phyloP scores from a whole-genome alignment of 495 filamentous ascomycete species.

The Penicillium paradoxum region DNA sequence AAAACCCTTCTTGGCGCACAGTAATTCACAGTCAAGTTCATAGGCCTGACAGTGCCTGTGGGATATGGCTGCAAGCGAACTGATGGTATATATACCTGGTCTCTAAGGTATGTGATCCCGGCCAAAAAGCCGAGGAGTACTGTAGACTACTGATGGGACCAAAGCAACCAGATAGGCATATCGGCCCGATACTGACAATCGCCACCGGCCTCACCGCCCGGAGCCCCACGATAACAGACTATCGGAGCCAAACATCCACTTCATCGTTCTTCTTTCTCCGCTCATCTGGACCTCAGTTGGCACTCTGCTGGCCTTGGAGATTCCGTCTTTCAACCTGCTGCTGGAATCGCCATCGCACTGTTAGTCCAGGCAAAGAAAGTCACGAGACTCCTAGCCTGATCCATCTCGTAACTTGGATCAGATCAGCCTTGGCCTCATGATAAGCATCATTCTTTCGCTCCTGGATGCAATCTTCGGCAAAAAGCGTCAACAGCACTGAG shows the following conservation, averaged over 20 bases:
- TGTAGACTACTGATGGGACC: neutral
- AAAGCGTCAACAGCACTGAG: slow-evolving; percentile 8
- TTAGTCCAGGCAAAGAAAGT: neutral
- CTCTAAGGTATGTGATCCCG: too few species aligned
- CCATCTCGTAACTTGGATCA: neutral
- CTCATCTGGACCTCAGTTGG: neutral
- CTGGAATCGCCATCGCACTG: neutral
- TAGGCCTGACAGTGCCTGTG: too few species aligned
- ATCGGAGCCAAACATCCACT: slow-evolving; percentile 11
- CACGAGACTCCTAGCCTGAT: slow-evolving; percentile 9
- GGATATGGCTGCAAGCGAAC: too few species aligned
- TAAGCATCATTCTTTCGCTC: slow-evolving; percentile 11
- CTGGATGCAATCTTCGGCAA: slow-evolving; percentile 11
- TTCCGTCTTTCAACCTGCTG: neutral
- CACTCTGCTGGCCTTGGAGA: neutral
- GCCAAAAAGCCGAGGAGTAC: too few species aligned
- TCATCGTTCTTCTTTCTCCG: slow-evolving; percentile 1
- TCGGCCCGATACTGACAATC: slow-evolving; percentile 9
- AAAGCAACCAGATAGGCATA: neutral
- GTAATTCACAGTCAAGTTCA: too few species aligned
- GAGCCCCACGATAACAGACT: slow-evolving; percentile 20
- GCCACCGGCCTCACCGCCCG: slow-evolving; percentile 12
- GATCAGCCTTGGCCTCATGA: slow-evolving; percentile 12
- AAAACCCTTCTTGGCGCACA: too few species aligned
- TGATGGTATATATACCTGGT: too few species aligned